These are phyloP conservation scores for Candida ficus DNA, from an alignment of 805 yeast genomes.

Conservation along the genomic window DNA sequence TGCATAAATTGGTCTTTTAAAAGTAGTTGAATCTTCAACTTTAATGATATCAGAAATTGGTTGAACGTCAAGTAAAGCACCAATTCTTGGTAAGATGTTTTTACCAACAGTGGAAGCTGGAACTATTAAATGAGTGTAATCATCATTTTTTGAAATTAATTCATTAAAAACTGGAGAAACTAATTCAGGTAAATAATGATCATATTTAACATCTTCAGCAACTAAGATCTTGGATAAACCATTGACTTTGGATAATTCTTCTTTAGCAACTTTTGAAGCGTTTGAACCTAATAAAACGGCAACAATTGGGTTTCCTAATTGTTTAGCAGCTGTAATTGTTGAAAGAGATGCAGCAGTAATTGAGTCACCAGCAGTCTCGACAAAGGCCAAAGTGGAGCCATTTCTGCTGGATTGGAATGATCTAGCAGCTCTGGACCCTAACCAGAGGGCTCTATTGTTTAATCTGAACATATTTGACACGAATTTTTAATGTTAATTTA, in stretches of 20 bases:
- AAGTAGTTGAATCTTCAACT: slow-evolving; percentile 62
- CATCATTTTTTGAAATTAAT: slow-evolving; percentile 25
- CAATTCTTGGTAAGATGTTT: slow-evolving; percentile 79
- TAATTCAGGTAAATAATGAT: slow-evolving; percentile 75
- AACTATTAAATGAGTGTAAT: slow-evolving; percentile 63
- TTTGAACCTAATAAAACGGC: slow-evolving; percentile 69
- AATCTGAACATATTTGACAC: slow-evolving; percentile 13
- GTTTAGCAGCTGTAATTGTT: slow-evolving; percentile 70
- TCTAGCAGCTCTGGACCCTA: neutral
- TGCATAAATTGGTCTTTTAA: slow-evolving; percentile 92
- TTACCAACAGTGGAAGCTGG: slow-evolving; percentile 88
- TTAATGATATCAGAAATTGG: slow-evolving; percentile 80
- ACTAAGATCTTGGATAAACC: slow-evolving; percentile 40
- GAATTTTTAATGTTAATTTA: too few relatives aligned
- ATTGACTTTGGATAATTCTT: slow-evolving; percentile 45
- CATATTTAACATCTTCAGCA: slow-evolving; percentile 53
- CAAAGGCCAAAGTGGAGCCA: slow-evolving; percentile 70
- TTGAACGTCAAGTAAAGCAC: slow-evolving; percentile 79
- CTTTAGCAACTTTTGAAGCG: slow-evolving; percentile 41
- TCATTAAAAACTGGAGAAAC: slow-evolving; percentile 61
- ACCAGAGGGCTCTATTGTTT: slow-evolving; percentile 2
- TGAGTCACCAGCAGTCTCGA: slow-evolving; percentile 53
- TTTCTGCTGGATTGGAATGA: slow-evolving; percentile 30
- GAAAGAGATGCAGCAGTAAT: slow-evolving; percentile 67
- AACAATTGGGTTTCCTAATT: slow-evolving; percentile 73